Base-by-base conservation (phyloP, 352 stramenopile species). In the Albugo candida region DNA sequence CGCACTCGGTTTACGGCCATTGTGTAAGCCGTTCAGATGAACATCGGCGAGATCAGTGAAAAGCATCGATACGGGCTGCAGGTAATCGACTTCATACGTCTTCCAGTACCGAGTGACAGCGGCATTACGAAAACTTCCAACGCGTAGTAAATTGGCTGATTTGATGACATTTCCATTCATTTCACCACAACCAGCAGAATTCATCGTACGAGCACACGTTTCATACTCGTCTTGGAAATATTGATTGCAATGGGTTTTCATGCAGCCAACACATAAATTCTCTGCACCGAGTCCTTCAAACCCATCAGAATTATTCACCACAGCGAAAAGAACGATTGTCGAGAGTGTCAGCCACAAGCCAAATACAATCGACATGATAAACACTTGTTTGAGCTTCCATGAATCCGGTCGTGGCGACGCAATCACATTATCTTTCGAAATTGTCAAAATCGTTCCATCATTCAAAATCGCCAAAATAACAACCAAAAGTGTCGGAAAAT, bases 391-490 rank as follows among this genome's bases (percentile, higher is more conserved):
- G 39, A 83, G 52, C 56, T 81, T 80, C 70, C 70, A 81, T 54
- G 67, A 80, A 61, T 81, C 67, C 2, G 70, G 70, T 35, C 63
- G 54, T 20, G 67, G 70, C 50, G 64, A 77, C 17, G 70, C 61
- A 39, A 64, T 64, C 48, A 81, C 74, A 47, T 84, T 79, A 48
- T 84, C 69, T 59, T 83, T 80, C 13, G 74, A 78, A 49, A 84
- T 84, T 17, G 74, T 82, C 58, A 83, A 57, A 48, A 87, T 84
- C 42, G 71, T 82, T 47, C 83, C 76, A 54, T 94, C 81, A 69
- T 95, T 94, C 47, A 94, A 51, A 41, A 95, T 76, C 18, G 82
- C 84, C 19, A 95, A 57, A 47, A 95, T 79, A 49, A 95, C 84
- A 16, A 95, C 70, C 46, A 91, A 58, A 19, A 94, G 59, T 19